phyloP scores from a whole-genome alignment of 345 rosid species.

The Eucalyptus urophylla region DNA sequence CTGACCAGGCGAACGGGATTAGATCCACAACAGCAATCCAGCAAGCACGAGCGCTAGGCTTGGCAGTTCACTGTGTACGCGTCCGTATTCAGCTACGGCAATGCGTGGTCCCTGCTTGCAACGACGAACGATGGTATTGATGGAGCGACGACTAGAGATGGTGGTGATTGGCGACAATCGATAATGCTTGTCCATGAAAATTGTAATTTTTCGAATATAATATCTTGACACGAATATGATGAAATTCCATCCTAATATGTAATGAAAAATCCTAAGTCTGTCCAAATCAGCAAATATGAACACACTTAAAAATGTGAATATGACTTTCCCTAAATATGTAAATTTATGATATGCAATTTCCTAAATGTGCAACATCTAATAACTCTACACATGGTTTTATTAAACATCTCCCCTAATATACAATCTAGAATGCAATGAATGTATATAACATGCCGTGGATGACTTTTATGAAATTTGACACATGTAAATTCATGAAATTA shows the following conservation, averaged over 20 bases:
- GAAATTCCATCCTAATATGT: neutral
- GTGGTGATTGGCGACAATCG: neutral
- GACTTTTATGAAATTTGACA: neutral
- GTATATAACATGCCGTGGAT: neutral
- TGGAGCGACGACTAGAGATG: neutral
- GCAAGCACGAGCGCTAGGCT: neutral
- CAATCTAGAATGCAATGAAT: neutral
- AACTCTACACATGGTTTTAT: neutral
- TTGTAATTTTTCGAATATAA: too few relatives aligned
- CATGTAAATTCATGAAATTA: neutral
- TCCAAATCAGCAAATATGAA: neutral
- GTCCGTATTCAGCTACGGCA: too few relatives aligned
- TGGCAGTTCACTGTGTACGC: too few relatives aligned
- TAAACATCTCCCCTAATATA: neutral
- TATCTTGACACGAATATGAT: too few relatives aligned
- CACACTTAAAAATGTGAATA: neutral
- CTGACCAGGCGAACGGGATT: neutral
- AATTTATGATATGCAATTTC: neutral
- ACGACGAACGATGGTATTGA: too few relatives aligned
- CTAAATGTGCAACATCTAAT: neutral
- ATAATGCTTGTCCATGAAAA: neutral
- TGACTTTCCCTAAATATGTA: neutral
- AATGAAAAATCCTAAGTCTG: neutral
- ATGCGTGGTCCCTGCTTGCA: too few relatives aligned
- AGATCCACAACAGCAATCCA: neutral